A percentile compares a stretch with the other conserved stretches of the same genome.
Conservation (phyloP, 164 flowering plant species). For the Nymphaea thermarum region DNA sequence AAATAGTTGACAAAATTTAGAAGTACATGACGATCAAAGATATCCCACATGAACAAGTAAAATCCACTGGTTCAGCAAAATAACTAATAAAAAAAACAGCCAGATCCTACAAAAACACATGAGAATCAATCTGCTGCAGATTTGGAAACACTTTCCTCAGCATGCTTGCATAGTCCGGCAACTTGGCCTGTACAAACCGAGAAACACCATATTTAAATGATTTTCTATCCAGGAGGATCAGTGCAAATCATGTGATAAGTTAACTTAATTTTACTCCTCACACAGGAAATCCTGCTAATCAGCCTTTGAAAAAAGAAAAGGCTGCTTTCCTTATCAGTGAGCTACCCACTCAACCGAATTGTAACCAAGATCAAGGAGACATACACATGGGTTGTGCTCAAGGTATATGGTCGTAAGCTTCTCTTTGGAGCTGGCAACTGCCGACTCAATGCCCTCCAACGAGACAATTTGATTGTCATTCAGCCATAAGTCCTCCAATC, state of each 20-base stretch:
- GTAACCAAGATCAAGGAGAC: conserved; percentile 11
- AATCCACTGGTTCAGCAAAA: too few relatives aligned
- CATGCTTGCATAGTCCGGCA: conserved; percentile 35
- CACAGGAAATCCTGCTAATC: not conserved
- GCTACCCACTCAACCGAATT: not conserved
- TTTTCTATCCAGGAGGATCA: not conserved
- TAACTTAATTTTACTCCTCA: not conserved
- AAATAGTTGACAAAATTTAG: too few relatives aligned
- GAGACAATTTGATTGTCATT: conserved; percentile 87
- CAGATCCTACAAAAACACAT: conserved; percentile 11
- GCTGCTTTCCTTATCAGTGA: not conserved
- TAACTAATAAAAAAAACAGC: not conserved
- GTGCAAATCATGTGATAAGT: not conserved
- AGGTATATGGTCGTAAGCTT: conserved; percentile 83
- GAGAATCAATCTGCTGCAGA: conserved; percentile 71
- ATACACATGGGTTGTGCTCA: conserved; percentile 92
- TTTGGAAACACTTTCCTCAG: conserved; percentile 60
- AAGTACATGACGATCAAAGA: too few relatives aligned
- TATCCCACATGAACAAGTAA: too few relatives aligned
- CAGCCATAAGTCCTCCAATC: conserved; percentile 95
- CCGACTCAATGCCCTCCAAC: conserved; percentile 52
- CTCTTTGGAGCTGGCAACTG: conserved; percentile 71
- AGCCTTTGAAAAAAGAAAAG: not conserved
- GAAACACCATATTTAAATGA: not conserved
- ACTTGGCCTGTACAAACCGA: conserved; percentile 48